A percentile compares a stretch with the other conserved stretches of the same genome.
Conservation (phyloP, 305 asterid genomes). For the Fraxinus albicans region DNA sequence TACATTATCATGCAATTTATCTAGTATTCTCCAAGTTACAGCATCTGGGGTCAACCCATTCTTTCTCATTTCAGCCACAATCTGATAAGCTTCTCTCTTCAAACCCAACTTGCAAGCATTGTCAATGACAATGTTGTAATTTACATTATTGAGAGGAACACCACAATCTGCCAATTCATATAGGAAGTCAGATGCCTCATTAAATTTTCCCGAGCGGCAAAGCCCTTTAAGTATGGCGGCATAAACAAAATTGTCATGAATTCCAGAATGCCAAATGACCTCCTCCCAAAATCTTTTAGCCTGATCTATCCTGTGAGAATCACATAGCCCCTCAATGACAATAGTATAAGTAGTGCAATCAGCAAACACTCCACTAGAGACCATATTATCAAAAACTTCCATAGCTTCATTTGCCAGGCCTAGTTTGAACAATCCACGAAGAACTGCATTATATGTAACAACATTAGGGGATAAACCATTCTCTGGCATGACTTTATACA, state of each 20-base stretch:
- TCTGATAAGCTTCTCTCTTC: slow-evolving; percentile 80
- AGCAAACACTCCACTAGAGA: slow-evolving; percentile 34
- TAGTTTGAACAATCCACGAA: slow-evolving; percentile 65
- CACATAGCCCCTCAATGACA: slow-evolving; percentile 64
- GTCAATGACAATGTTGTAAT: slow-evolving; percentile 72
- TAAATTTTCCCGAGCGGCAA: slow-evolving; percentile 44
- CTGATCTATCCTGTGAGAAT: slow-evolving; percentile 43
- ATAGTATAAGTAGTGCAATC: slow-evolving; percentile 61
- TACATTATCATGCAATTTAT: slow-evolving; percentile 48
- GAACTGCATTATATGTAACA: slow-evolving; percentile 63
- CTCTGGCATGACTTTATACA: slow-evolving; percentile 52
- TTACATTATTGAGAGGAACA: slow-evolving; percentile 47
- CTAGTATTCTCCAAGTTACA: slow-evolving; percentile 83
- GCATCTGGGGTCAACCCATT: slow-evolving; percentile 73
- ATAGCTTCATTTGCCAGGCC: slow-evolving; percentile 55
- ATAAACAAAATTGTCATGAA: slow-evolving; percentile 68
- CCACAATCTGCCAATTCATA: slow-evolving; percentile 77
- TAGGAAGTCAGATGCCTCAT: slow-evolving; percentile 69
- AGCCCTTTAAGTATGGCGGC: slow-evolving; percentile 79
- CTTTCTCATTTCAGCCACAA: slow-evolving; percentile 74
- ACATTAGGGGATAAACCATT: slow-evolving; percentile 54
- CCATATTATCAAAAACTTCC: slow-evolving; percentile 51
- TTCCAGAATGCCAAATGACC: slow-evolving; percentile 67
- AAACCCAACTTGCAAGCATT: slow-evolving; percentile 60
- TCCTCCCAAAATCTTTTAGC: slow-evolving; percentile 70